phyloP scores from a whole-genome alignment of 75 land plant genomes.

The Larix kaempferi region DNA sequence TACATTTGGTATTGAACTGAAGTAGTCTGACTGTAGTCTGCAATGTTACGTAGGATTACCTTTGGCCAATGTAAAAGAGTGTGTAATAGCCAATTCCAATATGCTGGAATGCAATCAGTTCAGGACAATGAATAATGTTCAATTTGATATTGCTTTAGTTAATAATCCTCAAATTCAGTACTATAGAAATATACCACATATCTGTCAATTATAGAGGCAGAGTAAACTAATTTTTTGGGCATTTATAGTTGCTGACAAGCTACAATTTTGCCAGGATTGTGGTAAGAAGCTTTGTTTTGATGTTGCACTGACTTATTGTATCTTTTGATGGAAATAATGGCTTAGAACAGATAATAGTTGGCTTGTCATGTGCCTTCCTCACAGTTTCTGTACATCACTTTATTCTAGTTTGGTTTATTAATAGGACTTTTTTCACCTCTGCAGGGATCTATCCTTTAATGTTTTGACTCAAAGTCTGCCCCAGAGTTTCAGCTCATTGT shows the following conservation, averaged over 20 bases:
- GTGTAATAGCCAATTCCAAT: background rate
- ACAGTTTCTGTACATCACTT: background rate
- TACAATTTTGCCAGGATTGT: no score
- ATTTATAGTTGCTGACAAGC: background rate
- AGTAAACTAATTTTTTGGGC: background rate
- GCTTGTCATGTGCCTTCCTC: no score
- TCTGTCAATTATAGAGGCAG: background rate
- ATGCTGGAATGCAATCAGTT: background rate
- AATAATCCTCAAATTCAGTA: background rate
- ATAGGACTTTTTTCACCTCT: background rate
- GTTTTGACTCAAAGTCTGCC: slow-evolving; percentile 64
- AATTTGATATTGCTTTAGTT: background rate
- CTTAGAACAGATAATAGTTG: no score
- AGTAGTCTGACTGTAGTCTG: background rate
- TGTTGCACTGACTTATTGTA: no score
- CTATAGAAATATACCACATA: background rate
- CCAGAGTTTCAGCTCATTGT: slow-evolving; percentile 52
- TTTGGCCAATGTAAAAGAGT: background rate
- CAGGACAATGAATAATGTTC: background rate
- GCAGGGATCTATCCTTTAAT: slow-evolving; percentile 90
- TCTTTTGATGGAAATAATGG: no score
- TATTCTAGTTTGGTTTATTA: background rate
- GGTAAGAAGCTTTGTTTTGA: no score
- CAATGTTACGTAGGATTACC: background rate
- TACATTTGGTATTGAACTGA: background rate